Conservation (phyloP, 225 moss, liverwort and hornwort species). For the Marchantia paleacea region DNA sequence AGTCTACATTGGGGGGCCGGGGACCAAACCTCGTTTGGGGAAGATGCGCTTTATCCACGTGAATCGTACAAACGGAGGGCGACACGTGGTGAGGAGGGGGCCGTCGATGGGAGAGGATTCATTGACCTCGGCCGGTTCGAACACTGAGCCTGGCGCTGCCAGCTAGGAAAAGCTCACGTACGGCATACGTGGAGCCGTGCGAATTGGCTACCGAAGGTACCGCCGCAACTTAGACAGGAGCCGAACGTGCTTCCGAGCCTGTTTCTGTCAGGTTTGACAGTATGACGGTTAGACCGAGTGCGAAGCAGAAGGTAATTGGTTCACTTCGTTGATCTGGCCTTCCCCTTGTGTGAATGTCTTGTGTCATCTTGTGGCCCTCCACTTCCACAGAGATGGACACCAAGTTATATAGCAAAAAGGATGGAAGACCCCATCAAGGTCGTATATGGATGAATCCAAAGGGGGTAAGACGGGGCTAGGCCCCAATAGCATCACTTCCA, state of each 20-base stretch:
- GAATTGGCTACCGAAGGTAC: neutral
- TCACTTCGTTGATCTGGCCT: neutral
- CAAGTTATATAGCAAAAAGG: too few relatives aligned
- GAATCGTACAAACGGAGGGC: neutral
- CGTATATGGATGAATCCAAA: too few relatives aligned
- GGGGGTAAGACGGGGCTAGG: too few relatives aligned
- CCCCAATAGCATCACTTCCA: too few relatives aligned
- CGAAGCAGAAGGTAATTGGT: constrained; percentile 12
- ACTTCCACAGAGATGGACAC: too few relatives aligned
- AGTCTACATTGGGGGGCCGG: neutral
- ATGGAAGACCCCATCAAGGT: too few relatives aligned
- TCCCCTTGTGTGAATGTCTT: neutral
- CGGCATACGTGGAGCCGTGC: constrained; percentile 4
- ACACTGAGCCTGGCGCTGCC: constrained; percentile 2
- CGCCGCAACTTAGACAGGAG: neutral
- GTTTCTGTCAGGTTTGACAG: neutral
- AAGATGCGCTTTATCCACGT: constrained; percentile 12
- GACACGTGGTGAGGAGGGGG: neutral
- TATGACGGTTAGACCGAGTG: neutral
- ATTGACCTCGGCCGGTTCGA: neutral
- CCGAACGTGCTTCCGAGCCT: constrained; percentile 5
- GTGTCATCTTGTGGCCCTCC: neutral
- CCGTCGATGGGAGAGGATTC: neutral
- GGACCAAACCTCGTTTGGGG: neutral
- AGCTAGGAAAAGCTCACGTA: constrained; percentile 15